phyloP scores from a whole-genome alignment of 768 basidiomycete species.

The Rhodocollybia butyracea region DNA sequence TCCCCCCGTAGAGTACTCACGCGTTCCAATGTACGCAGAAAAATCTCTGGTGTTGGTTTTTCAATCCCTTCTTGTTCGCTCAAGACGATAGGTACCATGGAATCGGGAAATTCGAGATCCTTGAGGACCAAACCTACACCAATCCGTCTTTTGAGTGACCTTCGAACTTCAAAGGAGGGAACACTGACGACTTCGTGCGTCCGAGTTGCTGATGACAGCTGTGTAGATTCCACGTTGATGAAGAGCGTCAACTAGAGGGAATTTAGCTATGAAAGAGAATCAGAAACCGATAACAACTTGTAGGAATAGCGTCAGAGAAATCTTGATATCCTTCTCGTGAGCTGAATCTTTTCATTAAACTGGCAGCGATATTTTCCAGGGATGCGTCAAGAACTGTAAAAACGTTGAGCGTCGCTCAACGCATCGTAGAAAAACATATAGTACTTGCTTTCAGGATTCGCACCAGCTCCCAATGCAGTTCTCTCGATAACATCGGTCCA shows the following conservation, averaged over 20 bases:
- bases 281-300: conserved; percentile 28
- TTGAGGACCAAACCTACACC: conserved; percentile 45
- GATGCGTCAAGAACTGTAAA: conserved; percentile 49
- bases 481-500: conserved; percentile 76
- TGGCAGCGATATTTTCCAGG: conserved; percentile 53
- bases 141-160: neutral
- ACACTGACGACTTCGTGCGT: conserved; percentile 8
- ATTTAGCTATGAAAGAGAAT: neutral
- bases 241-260: neutral
- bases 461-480: conserved; percentile 77
- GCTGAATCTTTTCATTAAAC: conserved; percentile 66
- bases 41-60: conserved; percentile 65
- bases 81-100: conserved; percentile 54
- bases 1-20: conserved; percentile 20
- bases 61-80: conserved; percentile 69
- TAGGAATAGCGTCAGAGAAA: conserved; percentile 47
- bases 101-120: conserved; percentile 53
- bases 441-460: conserved; percentile 53
- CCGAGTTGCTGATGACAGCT: conserved; percentile 6
- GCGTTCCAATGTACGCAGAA: conserved; percentile 39
- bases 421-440: conserved; percentile 22
- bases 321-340: conserved; percentile 66
- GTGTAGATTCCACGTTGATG: conserved; percentile 1
- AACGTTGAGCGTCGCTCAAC: neutral
- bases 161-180: neutral